Base-by-base conservation (phyloP, 2,329 filamentous ascomycete species). In the Raffaelea arxii region DNA sequence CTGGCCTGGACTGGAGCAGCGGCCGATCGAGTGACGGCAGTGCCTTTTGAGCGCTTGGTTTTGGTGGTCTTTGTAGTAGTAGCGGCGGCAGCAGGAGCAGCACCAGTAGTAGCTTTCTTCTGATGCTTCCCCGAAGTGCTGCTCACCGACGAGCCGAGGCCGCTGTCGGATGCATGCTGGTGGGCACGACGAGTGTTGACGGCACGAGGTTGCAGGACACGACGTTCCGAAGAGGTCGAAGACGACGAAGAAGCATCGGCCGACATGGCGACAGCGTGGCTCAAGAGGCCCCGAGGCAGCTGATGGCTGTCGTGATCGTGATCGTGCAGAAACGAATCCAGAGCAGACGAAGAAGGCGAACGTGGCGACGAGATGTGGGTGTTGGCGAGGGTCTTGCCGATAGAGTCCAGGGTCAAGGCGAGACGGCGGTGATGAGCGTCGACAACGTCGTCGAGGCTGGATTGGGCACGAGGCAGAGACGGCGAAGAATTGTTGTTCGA, bases 141-240 rank as follows among this genome's bases (percentile, higher is more conserved):
- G 50, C 72, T 77, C 58, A 95, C 74, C 37, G 89, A 95, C 38
- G 87, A 85, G 44, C 90, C 90, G 53, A 96, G 72, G 46, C 88
- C 90, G 62, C 89, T 94, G 68, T 96, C 90, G 16, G 87, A 92
- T 49, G 78, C 77, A 65, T 89, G 83, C 58, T 80, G 77, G 59
- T 81, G 75, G 67, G 59, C 32, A 6, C 16, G 32, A 16, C 79
- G 74, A 48, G 73, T 73, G 49, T 58, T 61, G 25, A 57, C 68
- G 21, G 50, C 39, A 49, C 74, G 75, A 52, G 74, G 72, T 49
- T 74, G 77, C 52, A 75, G 62, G 36, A 74, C 65, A 51, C 71
- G 70, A 49, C 71, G 66, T 62, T 72, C 59, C 58, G 53, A 70
- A 55, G 44, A 58, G 58, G 51, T 65, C 60, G 48, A 18, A 22